Evolutionary conservation across 805 yeast genomes (phyloP).

Genomic region (Wickerhamomyces chambardii): DNA sequence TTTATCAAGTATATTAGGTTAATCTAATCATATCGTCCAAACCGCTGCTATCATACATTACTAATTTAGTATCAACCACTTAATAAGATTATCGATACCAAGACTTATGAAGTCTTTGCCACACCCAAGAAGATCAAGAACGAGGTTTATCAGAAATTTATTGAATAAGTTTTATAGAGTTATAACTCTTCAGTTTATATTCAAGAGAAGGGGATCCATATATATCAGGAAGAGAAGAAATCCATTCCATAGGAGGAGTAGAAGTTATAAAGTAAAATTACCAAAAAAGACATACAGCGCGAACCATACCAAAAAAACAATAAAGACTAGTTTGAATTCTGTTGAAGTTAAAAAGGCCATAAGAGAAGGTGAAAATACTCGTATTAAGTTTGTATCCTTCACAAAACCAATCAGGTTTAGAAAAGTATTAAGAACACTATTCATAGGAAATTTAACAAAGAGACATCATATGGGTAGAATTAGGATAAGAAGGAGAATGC

Average conservation of each 20-base stretch:
- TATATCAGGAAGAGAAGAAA: slow-evolving; percentile 10
- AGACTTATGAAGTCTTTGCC: slow-evolving; percentile 20
- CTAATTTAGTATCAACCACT: no score
- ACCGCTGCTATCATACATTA: no score
- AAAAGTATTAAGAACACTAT: background rate
- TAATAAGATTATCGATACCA: no score
- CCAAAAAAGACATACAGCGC: background rate
- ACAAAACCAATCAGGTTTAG: background rate
- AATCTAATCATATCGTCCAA: no score
- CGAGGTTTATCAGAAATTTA: slow-evolving; percentile 8
- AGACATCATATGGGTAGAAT: background rate
- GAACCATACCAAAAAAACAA: background rate
- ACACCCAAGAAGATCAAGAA: slow-evolving; percentile 15
- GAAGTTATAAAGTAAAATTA: slow-evolving; percentile 13
- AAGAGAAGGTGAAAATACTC: background rate
- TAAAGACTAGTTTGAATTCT: background rate
- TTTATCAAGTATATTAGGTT: no score
- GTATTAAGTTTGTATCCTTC: no score
- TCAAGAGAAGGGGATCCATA: slow-evolving; percentile 3
- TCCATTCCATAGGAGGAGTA: slow-evolving; percentile 14
- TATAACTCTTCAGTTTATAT: slow-evolving; percentile 10
- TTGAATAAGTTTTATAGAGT: slow-evolving; percentile 7
- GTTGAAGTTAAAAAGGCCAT: background rate
- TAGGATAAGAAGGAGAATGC: background rate
- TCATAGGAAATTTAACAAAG: no score